Base-by-base conservation (phyloP, 2,329 filamentous ascomycete genomes). In the Colletotrichum sublineola region DNA sequence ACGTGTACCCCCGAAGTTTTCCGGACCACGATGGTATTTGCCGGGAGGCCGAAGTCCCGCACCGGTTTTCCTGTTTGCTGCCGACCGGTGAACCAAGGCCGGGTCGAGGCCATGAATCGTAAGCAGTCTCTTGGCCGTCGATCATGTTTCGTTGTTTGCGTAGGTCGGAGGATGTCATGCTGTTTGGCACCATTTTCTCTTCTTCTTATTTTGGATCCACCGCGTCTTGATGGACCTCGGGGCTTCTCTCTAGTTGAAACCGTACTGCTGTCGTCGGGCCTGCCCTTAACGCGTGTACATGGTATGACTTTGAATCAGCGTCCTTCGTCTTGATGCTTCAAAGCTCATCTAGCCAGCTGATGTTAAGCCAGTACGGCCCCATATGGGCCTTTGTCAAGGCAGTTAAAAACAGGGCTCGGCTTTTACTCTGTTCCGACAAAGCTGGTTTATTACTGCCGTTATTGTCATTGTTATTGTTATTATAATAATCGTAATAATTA, bases 131-230 rank as follows among this genome's bases (percentile, higher is more conserved):
- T 63, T 24, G 33, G 46, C 24, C 48, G 60, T 63, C 60, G 60
- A 63, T 63, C 60, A 63, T 29, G n/a, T 52, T 63, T 31, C 15
- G n/a, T 42, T 52, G 33, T 29, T 14, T 38, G 60, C 15, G 4
- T n/a, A 52, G 15, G n/a, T 20, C 0, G 12, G 33, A 38, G 46
- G 33, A 40, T 7, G 3, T 44, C n/a, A 40, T 4, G 3, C 4
- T 12, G n/a, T 38, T 14, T 40, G 33, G 46, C 18, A 11, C 2
- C n/a, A 20, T 8, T 40, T 2, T 15, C 15, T 52, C 1, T 20
- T 7, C 31, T n/a, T 12, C 2, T 5, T 11, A 9, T 48, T 5
- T 24, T 48, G 46, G 20, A 8, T 52, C 12, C 12, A 11, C n/a
- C 18, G 9, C 3, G 8, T 7, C 15, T 63, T 46, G 2, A 5